Percentiles rank a stretch among this genome's conserved stretches.
These are phyloP conservation scores for Oenanthe javanica DNA, from an alignment of 140 eudicot species.

Conservation along the genomic window DNA sequence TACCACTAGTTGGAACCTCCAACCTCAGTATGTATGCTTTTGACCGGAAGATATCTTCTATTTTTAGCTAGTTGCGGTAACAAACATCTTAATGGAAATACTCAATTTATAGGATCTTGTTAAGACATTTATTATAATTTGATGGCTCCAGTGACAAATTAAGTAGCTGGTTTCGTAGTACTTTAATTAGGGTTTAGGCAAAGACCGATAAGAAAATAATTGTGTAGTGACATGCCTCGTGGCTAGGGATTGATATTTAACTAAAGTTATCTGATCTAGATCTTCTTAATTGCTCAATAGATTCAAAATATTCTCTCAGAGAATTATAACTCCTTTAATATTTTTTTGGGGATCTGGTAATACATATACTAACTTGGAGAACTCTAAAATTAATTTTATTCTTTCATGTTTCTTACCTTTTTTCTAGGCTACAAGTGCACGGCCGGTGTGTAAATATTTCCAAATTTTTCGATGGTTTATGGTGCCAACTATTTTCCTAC, in stretches of 20 bases:
- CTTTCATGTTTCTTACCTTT: background rate
- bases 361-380: background rate
- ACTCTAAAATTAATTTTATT: background rate
- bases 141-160: background rate
- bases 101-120: background rate
- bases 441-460: background rate
- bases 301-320: background rate
- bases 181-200: background rate
- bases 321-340: background rate
- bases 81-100: background rate
- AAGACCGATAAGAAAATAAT: background rate
- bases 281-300: background rate
- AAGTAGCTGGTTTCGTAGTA: background rate
- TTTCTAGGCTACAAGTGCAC: background rate
- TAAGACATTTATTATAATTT: background rate
- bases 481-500: background rate
- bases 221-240: background rate
- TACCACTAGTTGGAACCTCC: background rate
- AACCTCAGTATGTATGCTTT: background rate
- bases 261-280: background rate
- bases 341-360: background rate
- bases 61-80: background rate
- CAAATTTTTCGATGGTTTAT: background rate
- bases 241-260: background rate
- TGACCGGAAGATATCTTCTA: background rate